Conservation (phyloP, 805 yeast genomes). For the Wickerhamomyces mucosus region DNA sequence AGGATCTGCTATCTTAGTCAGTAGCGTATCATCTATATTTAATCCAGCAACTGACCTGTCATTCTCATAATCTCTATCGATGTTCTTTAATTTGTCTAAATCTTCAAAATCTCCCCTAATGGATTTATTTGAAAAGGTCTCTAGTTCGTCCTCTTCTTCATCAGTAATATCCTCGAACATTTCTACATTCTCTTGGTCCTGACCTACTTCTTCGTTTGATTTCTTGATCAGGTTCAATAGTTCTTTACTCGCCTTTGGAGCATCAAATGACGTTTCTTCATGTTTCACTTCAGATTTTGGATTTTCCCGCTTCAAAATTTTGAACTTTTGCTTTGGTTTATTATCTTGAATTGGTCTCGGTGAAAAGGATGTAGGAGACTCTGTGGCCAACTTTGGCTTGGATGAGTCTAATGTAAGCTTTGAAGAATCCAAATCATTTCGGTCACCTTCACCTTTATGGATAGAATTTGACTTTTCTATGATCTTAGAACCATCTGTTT, state of each 20-base stretch:
- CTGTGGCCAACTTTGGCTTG: not conserved
- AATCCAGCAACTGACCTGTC: constrained; percentile 1
- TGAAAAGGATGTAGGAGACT: not conserved
- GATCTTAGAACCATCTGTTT: constrained; percentile 8
- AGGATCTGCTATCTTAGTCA: constrained; percentile 2
- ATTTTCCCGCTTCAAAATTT: constrained; percentile 15
- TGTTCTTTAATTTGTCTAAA: too few species aligned
- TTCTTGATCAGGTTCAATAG: constrained; percentile 14
- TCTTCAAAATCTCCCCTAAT: constrained; percentile 11
- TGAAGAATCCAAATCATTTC: not conserved
- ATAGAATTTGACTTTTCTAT: not conserved
- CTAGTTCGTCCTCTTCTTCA: constrained; percentile 6
- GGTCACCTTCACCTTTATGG: not conserved
- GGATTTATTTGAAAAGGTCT: not conserved
- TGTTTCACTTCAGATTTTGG: constrained; percentile 4
- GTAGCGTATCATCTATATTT: not conserved
- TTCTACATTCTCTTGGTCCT: constrained; percentile 16
- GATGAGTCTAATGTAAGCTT: constrained; percentile 2
- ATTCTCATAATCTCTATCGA: constrained; percentile 14
- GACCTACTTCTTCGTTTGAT: constrained; percentile 5
- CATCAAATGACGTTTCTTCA: not conserved
- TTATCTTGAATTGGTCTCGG: constrained; percentile 1
- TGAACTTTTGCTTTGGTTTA: constrained; percentile 12
- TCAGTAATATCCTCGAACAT: constrained; percentile 17
- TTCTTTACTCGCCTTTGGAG: constrained; percentile 11